phyloP scores from a whole-genome alignment of 768 basidiomycete species.

The Hygrophoropsis aurantiaca region DNA sequence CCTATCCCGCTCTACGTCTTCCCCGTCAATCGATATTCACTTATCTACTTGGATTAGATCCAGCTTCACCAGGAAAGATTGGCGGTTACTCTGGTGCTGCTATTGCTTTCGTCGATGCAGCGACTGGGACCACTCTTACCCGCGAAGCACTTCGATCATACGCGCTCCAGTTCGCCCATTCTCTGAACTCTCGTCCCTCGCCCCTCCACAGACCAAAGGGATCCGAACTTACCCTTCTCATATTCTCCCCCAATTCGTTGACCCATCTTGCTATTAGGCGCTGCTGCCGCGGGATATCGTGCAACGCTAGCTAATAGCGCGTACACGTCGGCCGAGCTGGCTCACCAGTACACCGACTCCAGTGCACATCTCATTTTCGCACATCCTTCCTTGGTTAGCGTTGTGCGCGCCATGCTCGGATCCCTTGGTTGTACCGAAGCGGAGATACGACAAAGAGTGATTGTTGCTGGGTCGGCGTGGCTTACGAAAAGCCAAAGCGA shows the following conservation, averaged over 20 bases:
- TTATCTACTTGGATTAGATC: slow-evolving; percentile 21
- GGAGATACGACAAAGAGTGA: slow-evolving; percentile 52
- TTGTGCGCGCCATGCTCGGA: slow-evolving; percentile 58
- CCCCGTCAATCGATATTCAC: slow-evolving; percentile 30
- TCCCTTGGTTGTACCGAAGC: slow-evolving; percentile 43
- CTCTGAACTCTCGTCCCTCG: slow-evolving; percentile 46
- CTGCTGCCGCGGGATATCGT: slow-evolving; percentile 64
- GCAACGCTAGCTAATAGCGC: slow-evolving; percentile 73
- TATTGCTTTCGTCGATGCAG: slow-evolving; percentile 68
- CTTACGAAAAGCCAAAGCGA: slow-evolving; percentile 13
- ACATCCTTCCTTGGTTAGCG: slow-evolving; percentile 57
- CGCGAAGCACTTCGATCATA: slow-evolving; percentile 53
- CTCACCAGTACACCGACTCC: slow-evolving; percentile 70
- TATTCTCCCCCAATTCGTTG: slow-evolving; percentile 73
- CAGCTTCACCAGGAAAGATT: slow-evolving; percentile 24
- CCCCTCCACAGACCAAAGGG: slow-evolving; percentile 49
- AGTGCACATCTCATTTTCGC: slow-evolving; percentile 62
- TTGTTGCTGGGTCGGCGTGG: slow-evolving; percentile 57
- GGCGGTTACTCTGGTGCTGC: slow-evolving; percentile 43
- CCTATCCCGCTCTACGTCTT: slow-evolving; percentile 17
- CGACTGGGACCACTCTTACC: slow-evolving; percentile 53
- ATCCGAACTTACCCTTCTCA: slow-evolving; percentile 47
- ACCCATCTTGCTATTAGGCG: slow-evolving; percentile 44
- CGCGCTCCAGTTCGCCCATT: slow-evolving; percentile 57
- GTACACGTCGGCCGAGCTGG: slow-evolving; percentile 68